A percentile compares a stretch with the other conserved stretches of the same genome.
Evolutionary conservation across 495 filamentous ascomycete genomes (phyloP).

Genomic region (Saxispiralis lemnorum): DNA sequence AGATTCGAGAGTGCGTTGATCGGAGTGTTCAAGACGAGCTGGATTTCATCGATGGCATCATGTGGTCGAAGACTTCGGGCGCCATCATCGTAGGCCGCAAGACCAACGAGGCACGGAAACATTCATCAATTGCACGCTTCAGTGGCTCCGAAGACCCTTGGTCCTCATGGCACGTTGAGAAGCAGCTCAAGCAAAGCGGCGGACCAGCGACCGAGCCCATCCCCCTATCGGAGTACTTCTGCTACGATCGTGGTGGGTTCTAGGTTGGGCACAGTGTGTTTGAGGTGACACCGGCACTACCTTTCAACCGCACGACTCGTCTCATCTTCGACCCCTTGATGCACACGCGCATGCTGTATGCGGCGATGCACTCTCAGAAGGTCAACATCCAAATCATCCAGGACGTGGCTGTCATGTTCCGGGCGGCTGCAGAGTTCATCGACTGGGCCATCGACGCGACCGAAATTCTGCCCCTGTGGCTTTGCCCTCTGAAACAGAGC

Average conservation of each 20-base stretch:
- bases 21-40: slow-evolving; percentile 19
- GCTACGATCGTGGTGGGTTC: slow-evolving; percentile 46
- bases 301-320: slow-evolving; percentile 37
- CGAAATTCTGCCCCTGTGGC: slow-evolving; percentile 40
- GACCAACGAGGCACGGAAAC: slow-evolving; percentile 16
- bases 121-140: slow-evolving; percentile 25
- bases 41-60: slow-evolving; percentile 40
- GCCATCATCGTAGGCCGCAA: slow-evolving; percentile 34
- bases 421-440: slow-evolving; percentile 30
- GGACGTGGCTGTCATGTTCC: slow-evolving; percentile 38
- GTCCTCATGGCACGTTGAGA: slow-evolving; percentile 38
- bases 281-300: slow-evolving; percentile 26
- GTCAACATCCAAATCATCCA: slow-evolving; percentile 34
- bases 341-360: slow-evolving; percentile 40
- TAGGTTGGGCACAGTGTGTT: slow-evolving; percentile 36
- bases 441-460: slow-evolving; percentile 29
- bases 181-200: slow-evolving; percentile 2
- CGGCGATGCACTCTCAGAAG: slow-evolving; percentile 36
- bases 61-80: slow-evolving; percentile 28
- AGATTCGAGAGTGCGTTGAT: slow-evolving; percentile 21
- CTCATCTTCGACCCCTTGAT: slow-evolving; percentile 36
- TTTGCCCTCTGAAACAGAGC: slow-evolving; percentile 33
- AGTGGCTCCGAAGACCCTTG: slow-evolving; percentile 35
- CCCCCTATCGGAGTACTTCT: slow-evolving; percentile 42
- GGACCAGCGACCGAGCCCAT: slow-evolving; percentile 28